These are phyloP conservation scores for Candida vartiovaarae DNA, from an alignment of 805 yeast genomes.

Conservation along the genomic window DNA sequence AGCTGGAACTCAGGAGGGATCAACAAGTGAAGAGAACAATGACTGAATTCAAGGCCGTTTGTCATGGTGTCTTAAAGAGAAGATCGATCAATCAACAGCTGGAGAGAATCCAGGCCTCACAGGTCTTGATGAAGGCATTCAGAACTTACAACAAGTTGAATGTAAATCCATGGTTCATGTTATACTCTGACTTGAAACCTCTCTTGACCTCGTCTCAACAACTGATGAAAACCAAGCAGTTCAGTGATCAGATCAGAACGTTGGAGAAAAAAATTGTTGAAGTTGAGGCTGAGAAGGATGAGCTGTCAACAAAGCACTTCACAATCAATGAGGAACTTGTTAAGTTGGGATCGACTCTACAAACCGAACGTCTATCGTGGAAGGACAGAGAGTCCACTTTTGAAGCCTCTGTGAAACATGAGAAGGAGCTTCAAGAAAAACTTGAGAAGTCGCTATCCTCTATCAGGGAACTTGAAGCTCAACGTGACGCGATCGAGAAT, in stretches of 20 bases:
- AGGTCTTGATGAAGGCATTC: conserved; percentile 58
- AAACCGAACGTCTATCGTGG: conserved; percentile 35
- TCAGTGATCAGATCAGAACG: conserved; percentile 47
- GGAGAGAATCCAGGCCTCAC: conserved; percentile 62
- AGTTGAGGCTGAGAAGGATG: conserved; percentile 25
- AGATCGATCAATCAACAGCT: conserved; percentile 38
- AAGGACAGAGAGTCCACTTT: conserved; percentile 42
- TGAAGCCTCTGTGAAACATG: conserved; percentile 34
- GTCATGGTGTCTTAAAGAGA: conserved; percentile 62
- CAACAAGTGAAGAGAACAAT: conserved; percentile 47
- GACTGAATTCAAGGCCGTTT: conserved; percentile 53
- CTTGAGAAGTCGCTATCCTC: conserved; percentile 19
- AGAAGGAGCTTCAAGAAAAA: conserved; percentile 25
- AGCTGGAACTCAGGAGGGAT: conserved; percentile 75
- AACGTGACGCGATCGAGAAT: conserved; percentile 21
- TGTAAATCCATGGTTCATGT: conserved; percentile 71
- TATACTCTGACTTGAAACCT: conserved; percentile 70
- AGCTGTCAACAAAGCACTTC: conserved; percentile 23
- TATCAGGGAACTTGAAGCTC: conserved; percentile 18
- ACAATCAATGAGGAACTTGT: conserved; percentile 24
- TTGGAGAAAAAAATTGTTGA: conserved; percentile 41
- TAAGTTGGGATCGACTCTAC: conserved; percentile 27
- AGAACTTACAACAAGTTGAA: conserved; percentile 39
- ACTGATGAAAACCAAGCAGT: conserved; percentile 47
- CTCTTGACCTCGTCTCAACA: conserved; percentile 58